These are phyloP conservation scores for Westerdykella aurantiaca DNA, from an alignment of 2,329 filamentous ascomycete genomes.

Conservation along the genomic window DNA sequence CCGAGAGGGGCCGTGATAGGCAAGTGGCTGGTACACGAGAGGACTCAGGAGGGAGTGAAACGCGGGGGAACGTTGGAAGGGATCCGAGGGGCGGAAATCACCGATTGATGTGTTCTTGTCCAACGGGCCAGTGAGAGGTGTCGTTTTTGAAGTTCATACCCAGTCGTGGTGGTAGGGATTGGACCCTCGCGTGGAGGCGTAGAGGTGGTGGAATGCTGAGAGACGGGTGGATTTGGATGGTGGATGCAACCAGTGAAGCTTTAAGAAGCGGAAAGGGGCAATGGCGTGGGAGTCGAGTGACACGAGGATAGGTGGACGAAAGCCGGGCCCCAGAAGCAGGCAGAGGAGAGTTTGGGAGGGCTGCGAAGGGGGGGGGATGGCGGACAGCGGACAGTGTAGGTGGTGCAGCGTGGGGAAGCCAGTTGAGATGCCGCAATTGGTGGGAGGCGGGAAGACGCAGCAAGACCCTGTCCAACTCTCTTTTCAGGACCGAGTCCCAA, in stretches of 20 bases:
- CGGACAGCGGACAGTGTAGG: constrained; percentile 18
- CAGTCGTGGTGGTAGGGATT: constrained; percentile 7
- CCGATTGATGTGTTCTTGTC: constrained; percentile 44
- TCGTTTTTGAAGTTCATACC: constrained; percentile 42
- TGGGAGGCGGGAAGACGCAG: constrained; percentile 6
- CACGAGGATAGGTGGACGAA: constrained; percentile 15
- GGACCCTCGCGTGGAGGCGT: not conserved
- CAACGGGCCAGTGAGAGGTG: constrained; percentile 40
- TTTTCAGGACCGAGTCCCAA: constrained; percentile 19
- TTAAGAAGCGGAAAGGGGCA: constrained; percentile 4
- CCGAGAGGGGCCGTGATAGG: constrained; percentile 14
- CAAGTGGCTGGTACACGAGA: constrained; percentile 5
- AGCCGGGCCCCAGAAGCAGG: constrained; percentile 11
- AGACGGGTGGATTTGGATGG: constrained; percentile 9
- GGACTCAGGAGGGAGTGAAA: constrained; percentile 7
- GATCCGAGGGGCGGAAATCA: constrained; percentile 15
- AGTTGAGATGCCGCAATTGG: constrained; percentile 23
- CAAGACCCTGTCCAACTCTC: constrained; percentile 16
- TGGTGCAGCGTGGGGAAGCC: constrained; percentile 28
- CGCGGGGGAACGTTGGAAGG: constrained; percentile 20
- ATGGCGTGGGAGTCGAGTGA: constrained; percentile 10
- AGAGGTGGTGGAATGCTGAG: constrained; percentile 7
- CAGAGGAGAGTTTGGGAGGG: constrained; percentile 10
- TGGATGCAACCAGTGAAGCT: constrained; percentile 4
- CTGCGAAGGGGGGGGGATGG: constrained; percentile 6